Evolutionary conservation across 164 flowering plant genomes (phyloP).

Genomic region (Vitis riparia): DNA sequence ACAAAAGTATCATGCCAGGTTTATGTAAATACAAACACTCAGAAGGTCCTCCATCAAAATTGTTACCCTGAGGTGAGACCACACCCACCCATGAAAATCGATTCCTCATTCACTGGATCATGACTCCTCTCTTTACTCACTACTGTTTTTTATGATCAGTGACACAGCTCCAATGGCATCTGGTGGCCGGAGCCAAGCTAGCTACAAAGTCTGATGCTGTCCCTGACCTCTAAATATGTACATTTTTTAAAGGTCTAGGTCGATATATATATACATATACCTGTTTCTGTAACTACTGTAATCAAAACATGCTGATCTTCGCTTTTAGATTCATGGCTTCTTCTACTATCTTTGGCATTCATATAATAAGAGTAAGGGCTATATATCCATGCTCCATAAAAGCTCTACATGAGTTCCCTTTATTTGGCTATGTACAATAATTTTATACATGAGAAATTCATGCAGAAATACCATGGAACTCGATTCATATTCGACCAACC

Average conservation of each 20-base stretch:
- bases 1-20: constrained; percentile 55
- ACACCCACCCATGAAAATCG: not conserved
- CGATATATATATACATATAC: too few relatives aligned
- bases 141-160: too few relatives aligned
- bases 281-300: too few relatives aligned
- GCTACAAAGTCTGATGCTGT: too few relatives aligned
- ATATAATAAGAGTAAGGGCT: too few relatives aligned
- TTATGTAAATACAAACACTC: constrained; percentile 38
- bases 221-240: not conserved
- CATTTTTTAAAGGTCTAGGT: too few relatives aligned
- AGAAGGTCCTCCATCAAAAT: constrained; percentile 44
- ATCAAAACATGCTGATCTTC: too few relatives aligned
- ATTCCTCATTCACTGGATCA: not conserved
- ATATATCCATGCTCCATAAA: too few relatives aligned
- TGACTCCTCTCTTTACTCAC: too few relatives aligned
- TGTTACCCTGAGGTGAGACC: constrained; percentile 48
- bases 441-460: not conserved
- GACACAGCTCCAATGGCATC: too few relatives aligned
- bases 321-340: not conserved
- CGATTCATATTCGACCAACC: constrained; percentile 7
- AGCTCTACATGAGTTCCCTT: not conserved
- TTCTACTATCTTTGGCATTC: not conserved
- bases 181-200: too few relatives aligned
- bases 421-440: not conserved
- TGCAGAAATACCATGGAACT: not conserved